Base-by-base conservation (phyloP, 352 stramenopile species). In the Phytophthora rubi region DNA sequence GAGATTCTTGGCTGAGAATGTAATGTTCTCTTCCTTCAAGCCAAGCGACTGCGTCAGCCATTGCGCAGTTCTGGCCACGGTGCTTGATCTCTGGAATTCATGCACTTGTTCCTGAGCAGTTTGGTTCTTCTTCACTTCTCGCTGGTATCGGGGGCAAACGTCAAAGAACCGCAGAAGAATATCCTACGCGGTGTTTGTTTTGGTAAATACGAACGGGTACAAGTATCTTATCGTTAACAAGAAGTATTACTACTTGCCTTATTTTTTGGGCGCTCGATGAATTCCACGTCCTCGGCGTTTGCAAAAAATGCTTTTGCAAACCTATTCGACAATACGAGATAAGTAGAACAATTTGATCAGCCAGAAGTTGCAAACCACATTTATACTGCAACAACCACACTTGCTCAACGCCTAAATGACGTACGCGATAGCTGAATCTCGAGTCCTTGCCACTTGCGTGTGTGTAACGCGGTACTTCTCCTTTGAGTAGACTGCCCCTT, bases 91-190 rank as follows among this genome's bases (percentile, higher is more conserved):
- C 59, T 83, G 71, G 53, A 75, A 89, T n/a, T 61, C 21, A 26
- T 66, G 28, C n/a, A 62, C 23, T 65, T 89, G 59, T 44, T 57
- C 39, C 37, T 75, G 55, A 8, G 70, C 70, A 12, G 65, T 77
- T 21, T 65, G 28, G 53, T 91, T 90, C 0, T 75, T 64, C 32
- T 76, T 77, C n/a, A 93, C 76, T 1, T 88, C 73, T 21, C 57
- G 62, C 28, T 76, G 69, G 58, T 91, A 93, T 12, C 77, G 77
- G 6, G 76, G 59, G 28, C 85, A 93, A 18, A 75, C 59, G 44
- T 91, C 85, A 64, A 85, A 91, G 66, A 90, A 91, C 0, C 85
- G 77, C 28, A 90, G 63, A 0, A 90, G 59, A 4, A 60, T 39
- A 42, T 91, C 83, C 80, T 89, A 42, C 4, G 3, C 0, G 15